A percentile compares a stretch with the other conserved stretches of the same genome.
These are phyloP conservation scores for Cenchrus fungigraminus DNA, from an alignment of 176 grass and related monocot genomes.

Conservation along the genomic window DNA sequence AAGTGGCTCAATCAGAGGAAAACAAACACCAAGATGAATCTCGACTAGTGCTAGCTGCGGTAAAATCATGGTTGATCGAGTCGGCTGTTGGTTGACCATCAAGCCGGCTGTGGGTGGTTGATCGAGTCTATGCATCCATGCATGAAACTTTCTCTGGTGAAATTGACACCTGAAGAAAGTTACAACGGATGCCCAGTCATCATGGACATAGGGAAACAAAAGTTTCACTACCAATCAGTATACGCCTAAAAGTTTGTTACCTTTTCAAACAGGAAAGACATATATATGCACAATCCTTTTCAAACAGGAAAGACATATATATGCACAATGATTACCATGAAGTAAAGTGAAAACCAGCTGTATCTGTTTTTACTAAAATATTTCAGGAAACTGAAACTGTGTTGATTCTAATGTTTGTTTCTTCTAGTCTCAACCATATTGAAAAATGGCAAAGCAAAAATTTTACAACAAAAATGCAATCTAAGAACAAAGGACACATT, in stretches of 20 bases:
- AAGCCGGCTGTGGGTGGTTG: not conserved
- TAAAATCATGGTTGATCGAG: slow-evolving; percentile 20
- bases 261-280: no score
- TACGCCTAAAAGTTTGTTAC: not conserved
- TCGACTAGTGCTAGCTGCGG: not conserved
- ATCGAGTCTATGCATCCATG: slow-evolving; percentile 1
- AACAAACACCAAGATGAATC: slow-evolving; percentile 30
- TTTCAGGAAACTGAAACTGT: no score
- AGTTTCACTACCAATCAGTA: not conserved
- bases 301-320: not conserved
- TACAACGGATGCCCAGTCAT: slow-evolving; percentile 12
- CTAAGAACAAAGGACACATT: not conserved
- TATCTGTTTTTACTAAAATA: not conserved
- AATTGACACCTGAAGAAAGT: slow-evolving; percentile 26
- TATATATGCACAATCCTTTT: not conserved
- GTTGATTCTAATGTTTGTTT: not conserved
- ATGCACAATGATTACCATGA: no score
- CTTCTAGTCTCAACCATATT: not conserved
- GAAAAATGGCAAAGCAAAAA: not conserved
- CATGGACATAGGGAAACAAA: not conserved
- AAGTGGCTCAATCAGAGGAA: slow-evolving; percentile 7
- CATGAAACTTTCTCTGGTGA: not conserved
- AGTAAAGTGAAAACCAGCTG: not conserved
- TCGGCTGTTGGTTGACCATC: not conserved
- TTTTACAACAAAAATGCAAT: not conserved